Percentiles rank a stretch among this genome's conserved stretches.
Conservation (phyloP, 495 filamentous ascomycete genomes). For the Daldinia bambusicola region DNA sequence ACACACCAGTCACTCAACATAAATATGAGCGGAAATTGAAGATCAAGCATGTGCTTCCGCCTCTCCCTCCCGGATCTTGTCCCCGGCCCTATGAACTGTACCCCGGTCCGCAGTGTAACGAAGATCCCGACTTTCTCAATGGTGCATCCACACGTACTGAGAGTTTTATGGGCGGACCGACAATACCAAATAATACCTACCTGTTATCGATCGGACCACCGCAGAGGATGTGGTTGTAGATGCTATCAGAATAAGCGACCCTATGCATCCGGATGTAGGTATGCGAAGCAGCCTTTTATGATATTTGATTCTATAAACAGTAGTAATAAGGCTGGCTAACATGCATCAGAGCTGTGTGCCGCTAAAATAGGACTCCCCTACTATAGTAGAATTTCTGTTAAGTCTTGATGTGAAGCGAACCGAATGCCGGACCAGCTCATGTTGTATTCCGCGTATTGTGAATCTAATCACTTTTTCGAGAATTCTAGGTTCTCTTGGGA, state of each 20-base stretch:
- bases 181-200: slow-evolving; percentile 1
- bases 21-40: slow-evolving; percentile 10
- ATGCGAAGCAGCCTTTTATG: slow-evolving; percentile 5
- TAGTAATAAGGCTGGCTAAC: background rate
- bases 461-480: background rate
- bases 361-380: background rate
- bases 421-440: slow-evolving; percentile 1
- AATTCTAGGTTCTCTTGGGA: background rate
- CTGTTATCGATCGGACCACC: background rate
- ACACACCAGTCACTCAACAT: slow-evolving; percentile 9
- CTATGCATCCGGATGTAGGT: slow-evolving; percentile 8
- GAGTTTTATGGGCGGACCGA: slow-evolving; percentile 10
- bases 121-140: slow-evolving; percentile 13
- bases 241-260: slow-evolving; percentile 4
- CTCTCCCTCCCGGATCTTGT: background rate
- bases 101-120: slow-evolving; percentile 28
- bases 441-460: slow-evolving; percentile 3
- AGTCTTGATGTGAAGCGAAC: background rate
- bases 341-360: background rate
- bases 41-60: slow-evolving; percentile 13
- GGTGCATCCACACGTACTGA: slow-evolving; percentile 8
- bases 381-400: background rate
- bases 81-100: slow-evolving; percentile 19
- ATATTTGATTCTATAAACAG: background rate
- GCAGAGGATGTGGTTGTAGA: slow-evolving; percentile 6